Conservation (phyloP, 1,284 basidiomycete species). For the Puccinia novopanici region DNA sequence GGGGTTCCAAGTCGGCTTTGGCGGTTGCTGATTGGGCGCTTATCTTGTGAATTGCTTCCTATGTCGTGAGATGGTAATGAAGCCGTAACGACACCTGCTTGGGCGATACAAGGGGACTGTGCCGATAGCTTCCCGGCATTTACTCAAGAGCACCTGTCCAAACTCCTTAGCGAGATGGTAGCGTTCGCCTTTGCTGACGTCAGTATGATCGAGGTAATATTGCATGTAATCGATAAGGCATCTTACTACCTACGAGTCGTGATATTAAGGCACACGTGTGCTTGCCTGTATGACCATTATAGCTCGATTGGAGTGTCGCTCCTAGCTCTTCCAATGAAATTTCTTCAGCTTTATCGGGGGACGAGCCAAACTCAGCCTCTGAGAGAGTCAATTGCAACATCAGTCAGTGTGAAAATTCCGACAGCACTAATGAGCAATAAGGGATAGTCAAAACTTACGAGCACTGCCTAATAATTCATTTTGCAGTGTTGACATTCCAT, state of each 20-base stretch:
- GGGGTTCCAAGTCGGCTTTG: background rate
- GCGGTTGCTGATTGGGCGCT: conserved; percentile 6
- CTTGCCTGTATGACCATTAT: conserved; percentile 85
- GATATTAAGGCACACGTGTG: conserved; percentile 90
- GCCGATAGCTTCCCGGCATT: no score
- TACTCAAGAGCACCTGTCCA: no score
- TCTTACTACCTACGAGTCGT: no score
- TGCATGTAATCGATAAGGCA: no score
- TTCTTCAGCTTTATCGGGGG: conserved; percentile 97
- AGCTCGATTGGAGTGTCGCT: conserved; percentile 76
- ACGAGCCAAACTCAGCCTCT: conserved; percentile 67
- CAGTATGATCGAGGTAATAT: no score
- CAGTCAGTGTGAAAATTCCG: no score
- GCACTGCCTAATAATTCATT: conserved; percentile 82
- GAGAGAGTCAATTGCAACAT: no score
- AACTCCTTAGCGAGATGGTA: no score
- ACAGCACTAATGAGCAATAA: background rate
- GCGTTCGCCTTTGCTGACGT: no score
- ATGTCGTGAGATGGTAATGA: background rate
- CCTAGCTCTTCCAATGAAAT: conserved; percentile 93
- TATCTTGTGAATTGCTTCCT: background rate
- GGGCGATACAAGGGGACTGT: conserved; percentile 74
- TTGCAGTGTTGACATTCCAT: conserved; percentile 95
- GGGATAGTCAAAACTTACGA: conserved; percentile 64
- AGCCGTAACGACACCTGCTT: conserved; percentile 4